A percentile compares a stretch with the other conserved stretches of the same genome.
Evolutionary conservation across 768 basidiomycete genomes (phyloP).

Genomic region (Calocera cornea): DNA sequence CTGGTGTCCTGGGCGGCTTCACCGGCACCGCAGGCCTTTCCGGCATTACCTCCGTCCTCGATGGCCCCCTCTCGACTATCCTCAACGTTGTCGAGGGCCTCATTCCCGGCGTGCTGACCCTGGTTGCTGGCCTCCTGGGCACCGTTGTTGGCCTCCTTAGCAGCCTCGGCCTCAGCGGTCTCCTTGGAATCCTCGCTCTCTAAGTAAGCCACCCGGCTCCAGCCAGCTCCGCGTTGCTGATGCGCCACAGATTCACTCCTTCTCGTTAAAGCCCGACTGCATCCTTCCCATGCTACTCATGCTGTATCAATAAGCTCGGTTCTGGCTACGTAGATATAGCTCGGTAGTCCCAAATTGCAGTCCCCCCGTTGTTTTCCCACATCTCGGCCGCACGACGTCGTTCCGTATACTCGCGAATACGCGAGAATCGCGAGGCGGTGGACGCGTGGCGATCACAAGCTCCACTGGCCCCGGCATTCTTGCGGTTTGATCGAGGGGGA

Average conservation of each 20-base stretch:
- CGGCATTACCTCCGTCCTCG: constrained; percentile 16
- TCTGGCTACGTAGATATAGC: neutral
- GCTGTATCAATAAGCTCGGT: constrained; percentile 1
- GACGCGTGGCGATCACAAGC: neutral
- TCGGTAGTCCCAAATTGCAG: neutral
- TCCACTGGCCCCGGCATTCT: neutral
- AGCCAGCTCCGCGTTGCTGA: neutral
- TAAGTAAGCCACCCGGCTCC: neutral
- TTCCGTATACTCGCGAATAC: neutral
- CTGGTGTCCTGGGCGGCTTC: constrained; percentile 3
- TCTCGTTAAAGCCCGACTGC: neutral
- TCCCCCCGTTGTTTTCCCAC: neutral
- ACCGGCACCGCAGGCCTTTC: constrained; percentile 19
- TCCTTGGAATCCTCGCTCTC: neutral
- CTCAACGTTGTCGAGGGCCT: constrained; percentile 20
- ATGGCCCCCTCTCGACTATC: constrained; percentile 20
- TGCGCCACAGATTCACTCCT: neutral
- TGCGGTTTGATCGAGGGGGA: too few relatives aligned
- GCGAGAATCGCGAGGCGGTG: neutral
- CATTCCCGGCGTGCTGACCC: constrained; percentile 21
- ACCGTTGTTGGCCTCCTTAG: constrained; percentile 12
- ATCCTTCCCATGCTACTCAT: neutral
- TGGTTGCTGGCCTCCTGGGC: constrained; percentile 18
- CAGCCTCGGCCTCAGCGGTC: constrained; percentile 8
- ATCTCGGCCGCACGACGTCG: neutral